Conservation (phyloP, 2,329 filamentous ascomycete genomes). For the Fusarium marasasianum region DNA sequence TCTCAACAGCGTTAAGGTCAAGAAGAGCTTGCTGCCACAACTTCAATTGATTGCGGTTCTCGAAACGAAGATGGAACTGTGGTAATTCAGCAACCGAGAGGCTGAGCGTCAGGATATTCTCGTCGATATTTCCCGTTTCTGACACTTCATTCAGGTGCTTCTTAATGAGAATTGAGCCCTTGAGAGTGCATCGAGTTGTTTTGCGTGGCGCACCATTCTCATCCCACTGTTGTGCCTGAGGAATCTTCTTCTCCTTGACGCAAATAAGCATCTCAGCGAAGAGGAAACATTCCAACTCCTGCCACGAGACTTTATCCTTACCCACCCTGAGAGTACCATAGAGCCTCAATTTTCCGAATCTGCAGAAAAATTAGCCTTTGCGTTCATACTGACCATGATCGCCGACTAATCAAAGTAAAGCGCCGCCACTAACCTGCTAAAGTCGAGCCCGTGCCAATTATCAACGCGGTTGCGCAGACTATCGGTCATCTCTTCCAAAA, state of each 20-base stretch:
- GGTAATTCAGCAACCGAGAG: slow-evolving; percentile 92
- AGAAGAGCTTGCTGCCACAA: slow-evolving; percentile 88
- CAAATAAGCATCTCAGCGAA: slow-evolving; percentile 99
- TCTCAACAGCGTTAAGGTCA: slow-evolving; percentile 80
- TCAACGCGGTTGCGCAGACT: slow-evolving; percentile 88
- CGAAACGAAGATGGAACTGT: slow-evolving; percentile 92
- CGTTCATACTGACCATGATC: background rate
- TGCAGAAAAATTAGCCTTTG: slow-evolving; percentile 46
- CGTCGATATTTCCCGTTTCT: slow-evolving; percentile 76
- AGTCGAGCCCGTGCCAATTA: slow-evolving; percentile 98
- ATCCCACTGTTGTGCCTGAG: slow-evolving; percentile 70
- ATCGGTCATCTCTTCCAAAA: slow-evolving; percentile 86
- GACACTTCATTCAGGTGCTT: slow-evolving; percentile 92
- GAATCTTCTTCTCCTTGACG: slow-evolving; percentile 93
- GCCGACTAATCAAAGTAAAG: background rate
- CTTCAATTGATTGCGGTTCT: slow-evolving; percentile 84
- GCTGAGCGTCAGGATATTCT: slow-evolving; percentile 86
- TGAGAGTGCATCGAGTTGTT: slow-evolving; percentile 83
- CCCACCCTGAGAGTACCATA: slow-evolving; percentile 92
- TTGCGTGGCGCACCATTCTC: slow-evolving; percentile 68
- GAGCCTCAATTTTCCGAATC: slow-evolving; percentile 90
- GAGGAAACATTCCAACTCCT: slow-evolving; percentile 95
- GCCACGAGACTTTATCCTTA: slow-evolving; percentile 96
- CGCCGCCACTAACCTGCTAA: slow-evolving; percentile 68
- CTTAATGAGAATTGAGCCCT: slow-evolving; percentile 97